Conservation (phyloP, 1,284 basidiomycete genomes). For the Ganoderma lingzhi region DNA sequence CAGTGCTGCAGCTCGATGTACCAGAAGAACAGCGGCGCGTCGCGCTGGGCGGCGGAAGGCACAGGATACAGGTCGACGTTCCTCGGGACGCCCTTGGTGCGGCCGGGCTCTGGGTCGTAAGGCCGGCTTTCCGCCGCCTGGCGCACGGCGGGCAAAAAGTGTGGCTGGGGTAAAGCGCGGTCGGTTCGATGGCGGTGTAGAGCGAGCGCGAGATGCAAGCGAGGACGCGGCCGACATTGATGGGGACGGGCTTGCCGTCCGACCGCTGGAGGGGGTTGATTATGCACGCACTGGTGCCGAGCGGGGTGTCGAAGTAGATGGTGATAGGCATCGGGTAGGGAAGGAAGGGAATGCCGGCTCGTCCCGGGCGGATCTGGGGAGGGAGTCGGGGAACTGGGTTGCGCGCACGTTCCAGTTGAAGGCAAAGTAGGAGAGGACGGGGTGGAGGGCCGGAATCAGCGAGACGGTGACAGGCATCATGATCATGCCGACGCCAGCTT, state of each 20-base stretch:
- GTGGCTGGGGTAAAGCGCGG: background rate
- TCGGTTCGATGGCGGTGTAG: background rate
- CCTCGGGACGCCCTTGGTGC: background rate
- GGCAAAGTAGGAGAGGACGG: background rate
- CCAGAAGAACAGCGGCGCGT: conserved; percentile 1
- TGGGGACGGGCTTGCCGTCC: background rate
- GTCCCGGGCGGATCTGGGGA: background rate
- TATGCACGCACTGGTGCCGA: background rate
- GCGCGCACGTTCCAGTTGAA: conserved; percentile 4
- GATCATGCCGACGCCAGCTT: background rate
- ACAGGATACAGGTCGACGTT: conserved; percentile 6
- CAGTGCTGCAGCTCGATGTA: conserved; percentile 3
- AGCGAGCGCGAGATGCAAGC: conserved; percentile 1
- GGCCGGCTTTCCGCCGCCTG: background rate
- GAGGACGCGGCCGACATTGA: conserved; percentile 4
- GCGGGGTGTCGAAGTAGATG: background rate
- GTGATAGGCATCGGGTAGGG: background rate
- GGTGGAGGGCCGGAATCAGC: background rate
- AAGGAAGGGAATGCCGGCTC: conserved; percentile 1
- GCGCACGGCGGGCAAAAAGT: background rate
- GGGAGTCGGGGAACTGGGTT: background rate
- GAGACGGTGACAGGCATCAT: background rate
- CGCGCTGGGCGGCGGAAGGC: background rate
- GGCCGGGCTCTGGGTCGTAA: background rate
- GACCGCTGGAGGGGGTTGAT: background rate